Conservation (phyloP, 495 filamentous ascomycete genomes). For the Copromyces sp. region DNA sequence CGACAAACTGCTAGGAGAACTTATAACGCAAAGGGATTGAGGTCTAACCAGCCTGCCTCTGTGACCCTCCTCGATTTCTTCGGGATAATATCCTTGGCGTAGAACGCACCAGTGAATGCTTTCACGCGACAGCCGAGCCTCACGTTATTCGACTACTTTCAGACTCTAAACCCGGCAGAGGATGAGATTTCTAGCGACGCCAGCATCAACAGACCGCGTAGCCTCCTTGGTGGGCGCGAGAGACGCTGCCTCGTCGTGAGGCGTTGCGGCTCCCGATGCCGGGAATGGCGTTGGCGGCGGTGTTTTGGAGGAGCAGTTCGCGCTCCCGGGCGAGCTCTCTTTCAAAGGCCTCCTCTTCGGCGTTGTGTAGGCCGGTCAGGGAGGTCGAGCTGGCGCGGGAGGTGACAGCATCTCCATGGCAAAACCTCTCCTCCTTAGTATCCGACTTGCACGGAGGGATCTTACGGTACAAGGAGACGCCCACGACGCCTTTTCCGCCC, state of each 20-base stretch:
- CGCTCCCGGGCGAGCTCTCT: conserved; percentile 32
- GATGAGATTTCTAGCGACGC: background rate
- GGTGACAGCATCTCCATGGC: too few relatives aligned
- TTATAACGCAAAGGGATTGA: background rate
- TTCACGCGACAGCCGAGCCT: background rate
- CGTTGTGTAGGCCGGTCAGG: conserved; percentile 42
- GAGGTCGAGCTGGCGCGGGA: conserved; percentile 64
- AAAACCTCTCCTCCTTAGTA: too few relatives aligned
- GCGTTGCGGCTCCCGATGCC: too few relatives aligned
- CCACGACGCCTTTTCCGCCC: too few relatives aligned
- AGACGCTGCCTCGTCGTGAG: background rate
- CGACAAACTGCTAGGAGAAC: background rate
- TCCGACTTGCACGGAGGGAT: too few relatives aligned
- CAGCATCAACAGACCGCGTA: background rate
- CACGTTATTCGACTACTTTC: background rate
- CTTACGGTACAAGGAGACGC: too few relatives aligned
- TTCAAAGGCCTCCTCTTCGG: conserved; percentile 37
- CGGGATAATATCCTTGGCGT: background rate
- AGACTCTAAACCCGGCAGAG: background rate
- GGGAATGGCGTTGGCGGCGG: too few relatives aligned
- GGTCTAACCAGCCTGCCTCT: background rate
- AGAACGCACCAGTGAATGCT: background rate
- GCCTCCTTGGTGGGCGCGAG: background rate
- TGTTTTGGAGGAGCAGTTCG: background rate
- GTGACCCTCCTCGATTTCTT: background rate